Base-by-base conservation (phyloP, 805 yeast genomes). In the Monosporozyma servazzii region DNA sequence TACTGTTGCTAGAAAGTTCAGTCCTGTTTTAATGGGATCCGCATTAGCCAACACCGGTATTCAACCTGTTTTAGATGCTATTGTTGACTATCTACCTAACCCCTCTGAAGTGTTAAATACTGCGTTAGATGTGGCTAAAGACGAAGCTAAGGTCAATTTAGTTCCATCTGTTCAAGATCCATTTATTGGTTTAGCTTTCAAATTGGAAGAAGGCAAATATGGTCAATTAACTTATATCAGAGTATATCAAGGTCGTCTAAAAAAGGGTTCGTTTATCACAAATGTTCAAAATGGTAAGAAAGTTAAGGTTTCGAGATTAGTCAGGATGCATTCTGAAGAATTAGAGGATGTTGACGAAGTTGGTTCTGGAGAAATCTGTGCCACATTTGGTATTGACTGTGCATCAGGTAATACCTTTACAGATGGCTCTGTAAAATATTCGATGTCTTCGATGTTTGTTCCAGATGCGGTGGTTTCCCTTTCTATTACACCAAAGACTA, bases 1-100 rank as follows among this genome's bases (percentile, higher is more conserved):
- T 48, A 93, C 99, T 18, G 91, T 91, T 71, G 95, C 90, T 31
- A 82, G 97, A 73, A 86, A 80, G 67, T 93, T 93, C 75, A 88
- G 98, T 13, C 99, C 99, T n/a, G 98, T 93, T n/a, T 75, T 91
- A 58, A 93, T 93, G 97, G 99, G 99, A 21, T 88, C 97, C 48
- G 99, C 99, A 18, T 77, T 93, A 57, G 99, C 98, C 53, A 93
- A 93, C 74, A 87, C 84, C 58, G 96, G 97, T 70, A 78, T 93
- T 57, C 99, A 93, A 75, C 90, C 90, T 21, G 96, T 91, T 37
- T 76, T 93, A 60, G 97, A 93, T 69, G 93, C 97, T 41, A 96
- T 93, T 54, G 91, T 91, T 58, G 97, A 91, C 68, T 93, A 82
- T 71, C 78, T 93, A 62, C 99, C 99, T 45, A 83, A 91, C 68